A percentile compares a stretch with the other conserved stretches of the same genome.
Evolutionary conservation across 1,284 basidiomycete species (phyloP).

Genomic region (Sanghuangporus baumii): DNA sequence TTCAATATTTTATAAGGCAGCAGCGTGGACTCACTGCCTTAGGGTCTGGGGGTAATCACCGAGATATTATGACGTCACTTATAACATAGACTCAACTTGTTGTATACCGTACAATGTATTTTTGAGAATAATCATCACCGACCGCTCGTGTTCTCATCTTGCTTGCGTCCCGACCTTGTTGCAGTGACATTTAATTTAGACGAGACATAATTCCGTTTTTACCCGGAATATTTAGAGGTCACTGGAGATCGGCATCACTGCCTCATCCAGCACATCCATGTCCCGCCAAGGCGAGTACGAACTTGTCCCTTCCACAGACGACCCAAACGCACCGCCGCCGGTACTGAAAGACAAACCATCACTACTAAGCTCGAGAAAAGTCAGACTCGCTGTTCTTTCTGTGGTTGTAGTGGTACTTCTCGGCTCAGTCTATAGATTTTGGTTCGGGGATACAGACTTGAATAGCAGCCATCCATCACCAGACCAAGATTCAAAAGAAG

Average conservation of each 20-base stretch:
- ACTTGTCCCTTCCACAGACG: constrained; percentile 15
- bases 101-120: neutral
- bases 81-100: neutral
- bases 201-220: neutral
- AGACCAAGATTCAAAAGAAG: constrained; percentile 1
- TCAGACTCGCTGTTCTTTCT: constrained; percentile 6
- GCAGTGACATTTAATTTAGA: neutral
- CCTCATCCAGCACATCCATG: constrained; percentile 9
- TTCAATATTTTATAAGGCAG: neutral
- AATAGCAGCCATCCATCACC: neutral
- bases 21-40: neutral
- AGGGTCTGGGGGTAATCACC: constrained; percentile 42
- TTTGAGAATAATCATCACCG: too few species aligned
- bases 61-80: constrained; percentile 27
- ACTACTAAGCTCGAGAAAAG: neutral
- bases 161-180: neutral
- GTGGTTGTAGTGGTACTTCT: constrained; percentile 9
- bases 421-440: constrained; percentile 9
- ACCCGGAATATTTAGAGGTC: neutral
- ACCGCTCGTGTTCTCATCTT: too few species aligned
- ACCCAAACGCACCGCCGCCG: constrained; percentile 4
- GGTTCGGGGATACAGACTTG: constrained; percentile 9
- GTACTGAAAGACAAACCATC: neutral
- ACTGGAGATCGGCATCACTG: neutral
- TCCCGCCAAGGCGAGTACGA: constrained; percentile 15